These are phyloP conservation scores for Alternaria consortialis DNA, from an alignment of 2,329 filamentous ascomycete genomes.

Conservation along the genomic window DNA sequence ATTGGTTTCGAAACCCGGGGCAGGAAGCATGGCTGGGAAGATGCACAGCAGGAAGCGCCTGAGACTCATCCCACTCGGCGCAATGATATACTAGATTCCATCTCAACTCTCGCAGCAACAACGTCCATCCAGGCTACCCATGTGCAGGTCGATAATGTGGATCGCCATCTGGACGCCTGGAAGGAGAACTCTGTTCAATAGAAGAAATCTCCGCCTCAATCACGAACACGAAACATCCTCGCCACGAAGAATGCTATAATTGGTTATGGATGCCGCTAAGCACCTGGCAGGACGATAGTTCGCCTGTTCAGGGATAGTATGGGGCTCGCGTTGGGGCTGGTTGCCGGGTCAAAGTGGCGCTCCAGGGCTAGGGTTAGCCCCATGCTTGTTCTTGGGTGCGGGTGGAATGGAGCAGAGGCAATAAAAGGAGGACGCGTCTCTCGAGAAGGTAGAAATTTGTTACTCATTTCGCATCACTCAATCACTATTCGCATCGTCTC, in stretches of 20 bases:
- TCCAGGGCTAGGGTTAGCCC: conserved; percentile 24
- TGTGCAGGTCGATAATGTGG: not conserved
- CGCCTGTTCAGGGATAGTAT: conserved; percentile 6
- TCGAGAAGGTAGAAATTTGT: conserved; percentile 1
- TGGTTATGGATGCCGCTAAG: conserved; percentile 20
- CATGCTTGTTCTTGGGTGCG: conserved; percentile 21
- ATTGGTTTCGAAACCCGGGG: conserved; percentile 5
- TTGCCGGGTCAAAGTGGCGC: conserved; percentile 39
- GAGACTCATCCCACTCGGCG: not conserved
- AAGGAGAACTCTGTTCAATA: conserved; percentile 9
- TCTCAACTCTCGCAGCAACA: not conserved
- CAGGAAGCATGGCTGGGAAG: conserved; percentile 7
- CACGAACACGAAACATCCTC: conserved; percentile 12
- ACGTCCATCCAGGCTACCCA: not conserved
- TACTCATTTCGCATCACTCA: conserved; percentile 18
- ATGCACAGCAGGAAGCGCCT: not conserved
- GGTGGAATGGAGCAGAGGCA: conserved; percentile 16
- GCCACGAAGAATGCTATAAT: conserved; percentile 22
- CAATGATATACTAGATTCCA: not conserved
- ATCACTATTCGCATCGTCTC: conserved; percentile 18
- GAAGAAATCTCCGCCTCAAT: conserved; percentile 18
- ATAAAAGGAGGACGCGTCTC: conserved; percentile 32
- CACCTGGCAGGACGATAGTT: not conserved
- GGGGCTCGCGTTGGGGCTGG: conserved; percentile 18
- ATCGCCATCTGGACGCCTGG: conserved; percentile 4